phyloP scores from a whole-genome alignment of 2,329 filamentous ascomycete species.

The Cladosporium velox region DNA sequence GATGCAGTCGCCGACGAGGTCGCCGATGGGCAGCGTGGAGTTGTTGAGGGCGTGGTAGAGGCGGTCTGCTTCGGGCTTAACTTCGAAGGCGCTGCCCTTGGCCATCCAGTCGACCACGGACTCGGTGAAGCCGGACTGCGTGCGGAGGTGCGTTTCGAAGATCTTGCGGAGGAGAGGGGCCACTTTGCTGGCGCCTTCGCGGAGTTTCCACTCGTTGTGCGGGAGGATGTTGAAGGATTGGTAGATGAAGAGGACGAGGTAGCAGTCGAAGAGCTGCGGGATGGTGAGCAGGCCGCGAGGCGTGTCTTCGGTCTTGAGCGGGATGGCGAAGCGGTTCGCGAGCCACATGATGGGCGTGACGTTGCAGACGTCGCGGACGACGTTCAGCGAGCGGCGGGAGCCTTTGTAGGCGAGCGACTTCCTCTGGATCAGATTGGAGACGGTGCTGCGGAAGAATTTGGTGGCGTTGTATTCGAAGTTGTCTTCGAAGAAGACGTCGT shows the following conservation, averaged over 20 bases:
- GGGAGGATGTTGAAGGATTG: constrained; percentile 58
- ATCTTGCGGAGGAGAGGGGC: constrained; percentile 44
- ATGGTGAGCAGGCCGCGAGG: constrained; percentile 57
- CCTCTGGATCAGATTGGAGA: constrained; percentile 48
- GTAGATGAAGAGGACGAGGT: constrained; percentile 52
- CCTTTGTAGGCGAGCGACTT: constrained; percentile 51
- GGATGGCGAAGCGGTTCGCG: constrained; percentile 65
- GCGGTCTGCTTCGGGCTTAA: constrained; percentile 53
- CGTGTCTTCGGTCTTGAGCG: constrained; percentile 64
- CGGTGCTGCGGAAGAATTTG: constrained; percentile 48
- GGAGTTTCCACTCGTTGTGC: constrained; percentile 51
- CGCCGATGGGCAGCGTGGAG: constrained; percentile 49
- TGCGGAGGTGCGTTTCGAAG: constrained; percentile 49
- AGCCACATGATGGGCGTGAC: constrained; percentile 65
- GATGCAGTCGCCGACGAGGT: constrained; percentile 40
- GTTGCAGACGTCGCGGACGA: constrained; percentile 67
- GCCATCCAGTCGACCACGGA: constrained; percentile 43
- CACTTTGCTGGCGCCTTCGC: constrained; percentile 47
- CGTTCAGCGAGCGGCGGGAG: constrained; percentile 40
- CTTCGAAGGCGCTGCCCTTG: constrained; percentile 52
- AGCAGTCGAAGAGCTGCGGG: constrained; percentile 50
- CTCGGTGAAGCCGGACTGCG: constrained; percentile 47
- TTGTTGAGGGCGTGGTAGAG: constrained; percentile 54
- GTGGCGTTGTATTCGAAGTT: constrained; percentile 47
- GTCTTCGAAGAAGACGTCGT: constrained; percentile 50